These are phyloP conservation scores for Lipomyces starkeyi DNA, from an alignment of 805 yeast genomes.

Conservation along the genomic window DNA sequence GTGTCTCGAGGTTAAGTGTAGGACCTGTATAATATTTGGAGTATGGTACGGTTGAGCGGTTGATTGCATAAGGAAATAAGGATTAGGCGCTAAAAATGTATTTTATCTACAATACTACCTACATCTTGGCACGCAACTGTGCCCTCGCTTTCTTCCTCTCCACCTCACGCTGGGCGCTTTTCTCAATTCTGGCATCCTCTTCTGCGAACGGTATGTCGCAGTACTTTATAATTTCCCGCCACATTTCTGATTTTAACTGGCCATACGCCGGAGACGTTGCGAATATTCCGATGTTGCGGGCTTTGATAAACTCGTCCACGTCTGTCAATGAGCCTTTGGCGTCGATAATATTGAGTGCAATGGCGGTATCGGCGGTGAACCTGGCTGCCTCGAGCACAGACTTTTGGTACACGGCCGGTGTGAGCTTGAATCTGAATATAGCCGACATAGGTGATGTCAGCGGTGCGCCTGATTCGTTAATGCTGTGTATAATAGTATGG, in stretches of 20 bases:
- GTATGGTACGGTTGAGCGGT: neutral
- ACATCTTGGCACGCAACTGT: neutral
- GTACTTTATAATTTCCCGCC: conserved; percentile 31
- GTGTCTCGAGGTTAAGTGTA: neutral
- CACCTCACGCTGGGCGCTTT: conserved; percentile 7
- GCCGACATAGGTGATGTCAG: conserved; percentile 47
- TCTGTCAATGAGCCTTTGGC: conserved; percentile 46
- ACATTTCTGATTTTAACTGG: conserved; percentile 36
- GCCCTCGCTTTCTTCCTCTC: conserved; percentile 12
- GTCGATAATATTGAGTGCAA: conserved; percentile 44
- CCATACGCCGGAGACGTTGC: conserved; percentile 46
- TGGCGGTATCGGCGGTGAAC: conserved; percentile 44
- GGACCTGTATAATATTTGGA: neutral
- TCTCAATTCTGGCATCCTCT: conserved; percentile 18
- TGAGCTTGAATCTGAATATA: conserved; percentile 45
- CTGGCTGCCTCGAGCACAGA: conserved; percentile 47
- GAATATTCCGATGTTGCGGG: conserved; percentile 32
- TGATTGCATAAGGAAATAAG: neutral
- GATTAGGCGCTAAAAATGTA: neutral
- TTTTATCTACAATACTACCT: neutral
- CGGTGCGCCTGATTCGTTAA: conserved; percentile 44
- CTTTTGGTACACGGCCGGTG: conserved; percentile 43
- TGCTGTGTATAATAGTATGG: neutral
- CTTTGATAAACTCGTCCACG: conserved; percentile 43
- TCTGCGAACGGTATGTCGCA: conserved; percentile 20